Evolutionary conservation across 176 grass and related monocot genomes (phyloP).

Genomic region (Coix lacrymajobi): DNA sequence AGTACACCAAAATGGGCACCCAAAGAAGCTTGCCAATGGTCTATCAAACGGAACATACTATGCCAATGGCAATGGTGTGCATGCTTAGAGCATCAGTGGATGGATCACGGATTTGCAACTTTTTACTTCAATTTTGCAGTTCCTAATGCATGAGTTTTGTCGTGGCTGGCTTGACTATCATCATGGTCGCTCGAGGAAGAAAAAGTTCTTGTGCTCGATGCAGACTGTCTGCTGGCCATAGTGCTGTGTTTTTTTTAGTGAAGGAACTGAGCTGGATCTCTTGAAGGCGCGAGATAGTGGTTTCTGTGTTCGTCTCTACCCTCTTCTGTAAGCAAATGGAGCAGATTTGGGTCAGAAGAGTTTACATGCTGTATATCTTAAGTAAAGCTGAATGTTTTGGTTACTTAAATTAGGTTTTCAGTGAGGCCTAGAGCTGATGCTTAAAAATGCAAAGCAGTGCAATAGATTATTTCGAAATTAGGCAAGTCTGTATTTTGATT

Average conservation of each 20-base stretch:
- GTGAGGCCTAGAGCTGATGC: conserved; percentile 22
- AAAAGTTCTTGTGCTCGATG: conserved; percentile 48
- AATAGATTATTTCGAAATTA: conserved; percentile 12
- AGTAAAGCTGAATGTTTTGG: conserved; percentile 27
- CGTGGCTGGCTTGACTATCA: conserved; percentile 21
- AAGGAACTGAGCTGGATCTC: conserved; percentile 52
- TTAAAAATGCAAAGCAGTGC: background rate
- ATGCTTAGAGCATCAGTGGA: conserved; percentile 33
- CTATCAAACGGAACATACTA: conserved; percentile 57
- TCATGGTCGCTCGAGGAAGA: conserved; percentile 55
- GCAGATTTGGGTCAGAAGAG: conserved; percentile 44
- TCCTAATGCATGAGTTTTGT: conserved; percentile 49
- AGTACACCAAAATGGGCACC: conserved; percentile 58
- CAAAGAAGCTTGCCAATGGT: conserved; percentile 48
- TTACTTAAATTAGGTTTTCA: conserved; percentile 30
- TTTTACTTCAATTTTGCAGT: conserved; percentile 26
- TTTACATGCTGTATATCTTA: conserved; percentile 48
- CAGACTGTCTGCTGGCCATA: conserved; percentile 24
- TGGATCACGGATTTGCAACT: conserved; percentile 22
- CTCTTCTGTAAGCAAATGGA: conserved; percentile 38
- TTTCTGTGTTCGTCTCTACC: conserved; percentile 45
- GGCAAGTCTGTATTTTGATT: conserved; percentile 8
- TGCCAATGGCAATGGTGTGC: conserved; percentile 77
- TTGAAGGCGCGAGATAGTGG: conserved; percentile 28
- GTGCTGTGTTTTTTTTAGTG: conserved; percentile 51